Base-by-base conservation (phyloP, 257 asterid genomes). In the Oldenlandia corymbosa region DNA sequence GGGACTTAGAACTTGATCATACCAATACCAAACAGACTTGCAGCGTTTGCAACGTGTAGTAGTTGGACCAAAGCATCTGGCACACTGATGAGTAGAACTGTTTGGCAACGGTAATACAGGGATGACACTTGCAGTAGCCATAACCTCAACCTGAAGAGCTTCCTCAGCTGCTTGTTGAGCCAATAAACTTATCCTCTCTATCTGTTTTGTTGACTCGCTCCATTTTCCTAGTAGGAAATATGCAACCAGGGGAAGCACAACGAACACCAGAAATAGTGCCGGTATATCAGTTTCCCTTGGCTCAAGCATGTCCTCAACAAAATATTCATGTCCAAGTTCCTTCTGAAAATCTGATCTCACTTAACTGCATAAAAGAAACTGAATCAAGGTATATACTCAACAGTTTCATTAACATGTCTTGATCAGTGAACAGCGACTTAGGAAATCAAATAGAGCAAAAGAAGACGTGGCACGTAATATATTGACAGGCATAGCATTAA, bases 11-110 rank as follows among this genome's bases (percentile, higher is more conserved):
- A 66, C 23, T 56, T 58, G 58, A 36, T 6, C 88, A 48, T 85
- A 89, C 97, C 97, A 89, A 70, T 89, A 89, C 73, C 95, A 84
- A 78, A 81, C 80, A 39, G 91, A 80, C 78, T 89, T 89, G 91
- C 97, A 89, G 23, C 60, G 80, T 11, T 88, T 77, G 82, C 97
- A 87, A 67, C 95, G 94, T 68, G 95, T 89, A 34, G 74, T 69
- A 43, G 91, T 85, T 36, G 84, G 84, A 78, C 78, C 73, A 36
- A 50, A 81, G 84, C 97, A 89, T 69, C 76, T 80, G 42, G 88
- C 91, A 72, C 97, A 89, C 47, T 74, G 79, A 75, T 62, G 94
- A 76, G 68, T 66, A 21, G 81, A 72, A 62, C 16, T 74, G 72
- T 67, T 87, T 21, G 85, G 85, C 67, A 80, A 55, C 69, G 78